Conservation (phyloP, 164 flowering plant genomes). For the Dillenia suffruticosa region DNA sequence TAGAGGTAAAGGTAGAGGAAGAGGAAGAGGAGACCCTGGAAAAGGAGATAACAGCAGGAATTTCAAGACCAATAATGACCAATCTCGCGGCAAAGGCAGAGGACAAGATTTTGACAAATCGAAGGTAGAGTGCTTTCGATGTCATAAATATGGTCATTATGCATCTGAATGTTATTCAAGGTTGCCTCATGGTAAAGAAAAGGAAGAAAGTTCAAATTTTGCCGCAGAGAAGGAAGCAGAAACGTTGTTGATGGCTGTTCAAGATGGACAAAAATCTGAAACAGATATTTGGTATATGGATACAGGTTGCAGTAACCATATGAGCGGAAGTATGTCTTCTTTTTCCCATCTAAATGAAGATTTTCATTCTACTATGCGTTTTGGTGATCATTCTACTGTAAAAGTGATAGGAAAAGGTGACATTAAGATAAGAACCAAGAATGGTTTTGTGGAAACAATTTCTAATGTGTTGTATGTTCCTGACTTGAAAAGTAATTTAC, state of each 20-base stretch:
- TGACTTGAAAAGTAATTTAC: slow-evolving; percentile 4
- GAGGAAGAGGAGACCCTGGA: slow-evolving; percentile 12
- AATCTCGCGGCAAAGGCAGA: slow-evolving; percentile 9
- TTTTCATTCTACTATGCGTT: slow-evolving; percentile 5
- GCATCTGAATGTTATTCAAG: slow-evolving; percentile 9
- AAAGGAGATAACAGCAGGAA: slow-evolving; percentile 3
- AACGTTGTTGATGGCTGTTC: slow-evolving; percentile 8
- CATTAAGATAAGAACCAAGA: slow-evolving; percentile 13
- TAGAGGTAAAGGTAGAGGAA: slow-evolving; percentile 11
- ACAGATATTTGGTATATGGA: slow-evolving; percentile 11
- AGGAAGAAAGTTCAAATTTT: slow-evolving; percentile 10
- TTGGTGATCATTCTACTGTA: slow-evolving; percentile 4
- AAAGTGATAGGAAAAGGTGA: slow-evolving; percentile 12
- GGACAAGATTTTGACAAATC: slow-evolving; percentile 21
- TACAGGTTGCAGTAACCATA: slow-evolving; percentile 11
- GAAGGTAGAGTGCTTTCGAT: slow-evolving; percentile 21
- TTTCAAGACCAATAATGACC: slow-evolving; percentile 4
- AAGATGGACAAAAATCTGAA: neutral
- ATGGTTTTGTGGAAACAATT: slow-evolving; percentile 16
- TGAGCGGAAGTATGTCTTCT: slow-evolving; percentile 17
- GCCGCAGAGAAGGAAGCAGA: slow-evolving; percentile 6
- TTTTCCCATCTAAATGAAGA: slow-evolving; percentile 12
- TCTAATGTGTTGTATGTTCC: slow-evolving; percentile 12
- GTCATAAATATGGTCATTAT: slow-evolving; percentile 18
- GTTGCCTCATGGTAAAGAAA: slow-evolving; percentile 7